Conservation (phyloP, 768 basidiomycete species). For the Rubroboletus pulcherrimus region DNA sequence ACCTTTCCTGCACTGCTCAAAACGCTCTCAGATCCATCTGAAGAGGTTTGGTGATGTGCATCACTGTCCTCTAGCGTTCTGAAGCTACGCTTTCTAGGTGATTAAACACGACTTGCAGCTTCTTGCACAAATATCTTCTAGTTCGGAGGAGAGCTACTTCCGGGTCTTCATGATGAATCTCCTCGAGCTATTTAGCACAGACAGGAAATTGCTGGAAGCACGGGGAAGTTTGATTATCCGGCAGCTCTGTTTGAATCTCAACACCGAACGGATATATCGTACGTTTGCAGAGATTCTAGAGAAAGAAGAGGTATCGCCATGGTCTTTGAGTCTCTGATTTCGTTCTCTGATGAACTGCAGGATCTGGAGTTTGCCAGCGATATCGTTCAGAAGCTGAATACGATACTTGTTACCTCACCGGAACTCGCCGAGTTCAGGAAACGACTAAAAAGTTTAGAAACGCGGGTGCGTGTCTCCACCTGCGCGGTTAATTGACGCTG, state of each 20-base stretch:
- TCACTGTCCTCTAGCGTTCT: not conserved
- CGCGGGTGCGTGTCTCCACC: constrained; percentile 54
- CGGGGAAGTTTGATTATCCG: constrained; percentile 94
- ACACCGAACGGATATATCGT: constrained; percentile 92
- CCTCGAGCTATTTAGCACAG: constrained; percentile 92
- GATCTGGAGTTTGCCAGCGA: constrained; percentile 97
- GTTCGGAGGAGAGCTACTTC: constrained; percentile 94
- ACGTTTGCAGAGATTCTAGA: constrained; percentile 97
- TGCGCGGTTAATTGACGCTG: not conserved
- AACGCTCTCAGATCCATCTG: constrained; percentile 92
- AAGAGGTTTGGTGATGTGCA: constrained; percentile 57
- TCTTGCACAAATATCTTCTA: constrained; percentile 94
- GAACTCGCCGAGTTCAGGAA: constrained; percentile 95
- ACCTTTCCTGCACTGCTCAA: constrained; percentile 95
- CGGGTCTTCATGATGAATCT: constrained; percentile 94
- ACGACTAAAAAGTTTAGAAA: constrained; percentile 88
- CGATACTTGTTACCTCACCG: constrained; percentile 94
- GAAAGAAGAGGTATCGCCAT: constrained; percentile 80
- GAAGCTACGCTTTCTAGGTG: constrained; percentile 47
- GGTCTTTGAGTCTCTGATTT: not conserved
- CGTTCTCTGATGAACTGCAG: constrained; percentile 35
- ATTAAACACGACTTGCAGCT: constrained; percentile 96
- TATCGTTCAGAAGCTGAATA: constrained; percentile 96
- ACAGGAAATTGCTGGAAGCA: constrained; percentile 82
- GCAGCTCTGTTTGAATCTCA: constrained; percentile 89